These are phyloP conservation scores for Collybia nuda DNA, from an alignment of 768 basidiomycete genomes.

Conservation along the genomic window DNA sequence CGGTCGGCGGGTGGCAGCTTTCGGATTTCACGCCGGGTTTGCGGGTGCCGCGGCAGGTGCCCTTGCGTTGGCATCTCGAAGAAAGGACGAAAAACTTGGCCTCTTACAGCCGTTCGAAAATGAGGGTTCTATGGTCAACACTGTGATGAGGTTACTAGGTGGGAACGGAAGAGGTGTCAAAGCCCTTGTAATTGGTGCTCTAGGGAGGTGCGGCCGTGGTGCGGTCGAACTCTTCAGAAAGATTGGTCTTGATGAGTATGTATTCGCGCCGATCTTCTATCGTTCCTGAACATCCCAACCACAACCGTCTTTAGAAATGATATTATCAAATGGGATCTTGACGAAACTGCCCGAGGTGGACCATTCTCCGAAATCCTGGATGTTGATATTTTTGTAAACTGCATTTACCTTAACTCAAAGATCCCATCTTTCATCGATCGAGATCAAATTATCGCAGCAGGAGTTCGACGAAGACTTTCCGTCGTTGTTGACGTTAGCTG, in stretches of 20 bases:
- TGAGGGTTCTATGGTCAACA: constrained; percentile 78
- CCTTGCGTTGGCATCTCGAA: constrained; percentile 72
- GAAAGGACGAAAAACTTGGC: constrained; percentile 60
- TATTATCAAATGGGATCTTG: constrained; percentile 97
- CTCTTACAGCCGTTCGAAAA: constrained; percentile 78
- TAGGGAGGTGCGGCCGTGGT: constrained; percentile 91
- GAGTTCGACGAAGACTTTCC: constrained; percentile 61
- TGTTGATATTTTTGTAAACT: constrained; percentile 98
- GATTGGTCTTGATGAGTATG: constrained; percentile 90
- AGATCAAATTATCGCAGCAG: constrained; percentile 72
- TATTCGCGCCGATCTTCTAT: constrained; percentile 13
- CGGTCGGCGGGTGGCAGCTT: constrained; percentile 93
- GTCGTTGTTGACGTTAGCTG: constrained; percentile 97
- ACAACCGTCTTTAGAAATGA: constrained; percentile 58
- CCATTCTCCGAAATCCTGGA: constrained; percentile 95
- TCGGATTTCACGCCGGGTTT: constrained; percentile 97
- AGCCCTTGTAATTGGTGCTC: constrained; percentile 92
- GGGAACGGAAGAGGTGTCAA: constrained; percentile 72
- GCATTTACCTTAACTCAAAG: constrained; percentile 92
- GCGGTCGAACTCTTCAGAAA: constrained; percentile 93
- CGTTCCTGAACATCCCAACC: constrained; percentile 6
- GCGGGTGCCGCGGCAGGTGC: constrained; percentile 93
- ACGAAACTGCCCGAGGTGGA: constrained; percentile 94
- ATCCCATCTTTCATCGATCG: constrained; percentile 81
- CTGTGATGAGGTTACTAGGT: constrained; percentile 65